phyloP scores from a whole-genome alignment of 495 filamentous ascomycete genomes.

The Penicillium psychrofluorescens region DNA sequence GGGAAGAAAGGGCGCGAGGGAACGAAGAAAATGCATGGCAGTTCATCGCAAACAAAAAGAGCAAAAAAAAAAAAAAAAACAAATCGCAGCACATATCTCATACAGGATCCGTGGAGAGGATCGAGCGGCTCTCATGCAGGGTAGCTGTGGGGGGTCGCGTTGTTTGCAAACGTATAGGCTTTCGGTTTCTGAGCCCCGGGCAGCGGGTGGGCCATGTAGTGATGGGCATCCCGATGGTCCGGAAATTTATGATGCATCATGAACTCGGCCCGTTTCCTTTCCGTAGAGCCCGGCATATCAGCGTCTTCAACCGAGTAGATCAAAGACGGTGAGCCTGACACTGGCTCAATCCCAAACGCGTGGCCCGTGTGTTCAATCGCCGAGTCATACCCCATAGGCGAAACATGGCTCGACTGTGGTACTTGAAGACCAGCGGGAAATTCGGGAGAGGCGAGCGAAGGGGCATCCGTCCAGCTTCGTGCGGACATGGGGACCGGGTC shows the following conservation, averaged over 20 bases:
- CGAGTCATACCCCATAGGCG: constrained; percentile 28
- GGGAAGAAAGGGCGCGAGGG: constrained; percentile 4
- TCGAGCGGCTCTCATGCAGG: constrained; percentile 6
- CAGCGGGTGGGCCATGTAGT: constrained; percentile 32
- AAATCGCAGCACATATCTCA: constrained; percentile 23
- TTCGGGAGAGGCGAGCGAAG: constrained; percentile 35
- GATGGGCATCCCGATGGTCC: constrained; percentile 33
- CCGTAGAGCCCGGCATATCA: constrained; percentile 21
- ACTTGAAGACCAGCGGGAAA: constrained; percentile 28
- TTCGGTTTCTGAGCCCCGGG: constrained; percentile 30
- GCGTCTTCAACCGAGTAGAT: constrained; percentile 30
- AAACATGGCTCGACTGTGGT: constrained; percentile 26
- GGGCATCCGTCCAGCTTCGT: constrained; percentile 35
- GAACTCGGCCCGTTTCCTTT: constrained; percentile 32
- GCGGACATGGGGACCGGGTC: constrained; percentile 27
- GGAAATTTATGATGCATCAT: constrained; percentile 35
- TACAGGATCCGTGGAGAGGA: constrained; percentile 11
- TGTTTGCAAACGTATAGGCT: constrained; percentile 36
- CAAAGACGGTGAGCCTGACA: constrained; percentile 28
- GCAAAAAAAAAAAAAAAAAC: constrained; percentile 15
- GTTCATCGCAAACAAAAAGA: constrained; percentile 18
- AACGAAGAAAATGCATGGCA: constrained; percentile 10
- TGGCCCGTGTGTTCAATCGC: constrained; percentile 20
- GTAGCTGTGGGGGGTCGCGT: constrained; percentile 35
- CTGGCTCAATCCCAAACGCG: constrained; percentile 15